Conservation (phyloP, 352 stramenopile species). For the Phytopythium cucurbitacearum region DNA sequence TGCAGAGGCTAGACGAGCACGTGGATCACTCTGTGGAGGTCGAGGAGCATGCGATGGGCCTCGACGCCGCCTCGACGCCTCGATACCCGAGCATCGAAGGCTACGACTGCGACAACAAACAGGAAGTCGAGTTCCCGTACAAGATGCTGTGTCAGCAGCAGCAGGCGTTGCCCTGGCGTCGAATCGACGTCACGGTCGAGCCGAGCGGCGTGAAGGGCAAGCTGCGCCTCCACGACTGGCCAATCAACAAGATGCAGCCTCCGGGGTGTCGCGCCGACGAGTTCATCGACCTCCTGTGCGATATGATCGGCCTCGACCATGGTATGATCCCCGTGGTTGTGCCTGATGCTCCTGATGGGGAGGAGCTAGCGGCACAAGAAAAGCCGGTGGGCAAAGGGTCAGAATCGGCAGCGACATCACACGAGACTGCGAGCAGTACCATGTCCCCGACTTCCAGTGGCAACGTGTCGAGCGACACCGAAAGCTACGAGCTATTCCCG, state of each 20-base stretch:
- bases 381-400: not conserved
- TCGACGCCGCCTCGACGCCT: slow-evolving; percentile 29
- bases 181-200: slow-evolving; percentile 65
- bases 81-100: slow-evolving; percentile 51
- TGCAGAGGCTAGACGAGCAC: slow-evolving; percentile 30
- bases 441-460: not conserved
- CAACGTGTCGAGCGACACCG: slow-evolving; percentile 2
- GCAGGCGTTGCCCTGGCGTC: slow-evolving; percentile 45
- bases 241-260: slow-evolving; percentile 73
- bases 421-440: slow-evolving; percentile 1
- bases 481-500: not conserved
- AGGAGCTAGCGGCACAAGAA: not conserved
- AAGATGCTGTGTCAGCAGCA: slow-evolving; percentile 58
- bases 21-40: slow-evolving; percentile 42
- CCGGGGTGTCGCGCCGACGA: slow-evolving; percentile 54
- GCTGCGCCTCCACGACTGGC: slow-evolving; percentile 74
- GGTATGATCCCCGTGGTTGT: slow-evolving; percentile 21
- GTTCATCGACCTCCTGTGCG: slow-evolving; percentile 72
- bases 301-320: slow-evolving; percentile 65
- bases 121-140: slow-evolving; percentile 71
- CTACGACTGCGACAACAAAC: slow-evolving; percentile 71
- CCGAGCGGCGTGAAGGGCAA: slow-evolving; percentile 61
- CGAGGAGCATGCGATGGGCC: slow-evolving; percentile 25
- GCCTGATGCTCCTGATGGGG: too few relatives aligned
- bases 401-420: not conserved